Evolutionary conservation across 139 green algal species (phyloP).

Genomic region (Picochlorum sp.): DNA sequence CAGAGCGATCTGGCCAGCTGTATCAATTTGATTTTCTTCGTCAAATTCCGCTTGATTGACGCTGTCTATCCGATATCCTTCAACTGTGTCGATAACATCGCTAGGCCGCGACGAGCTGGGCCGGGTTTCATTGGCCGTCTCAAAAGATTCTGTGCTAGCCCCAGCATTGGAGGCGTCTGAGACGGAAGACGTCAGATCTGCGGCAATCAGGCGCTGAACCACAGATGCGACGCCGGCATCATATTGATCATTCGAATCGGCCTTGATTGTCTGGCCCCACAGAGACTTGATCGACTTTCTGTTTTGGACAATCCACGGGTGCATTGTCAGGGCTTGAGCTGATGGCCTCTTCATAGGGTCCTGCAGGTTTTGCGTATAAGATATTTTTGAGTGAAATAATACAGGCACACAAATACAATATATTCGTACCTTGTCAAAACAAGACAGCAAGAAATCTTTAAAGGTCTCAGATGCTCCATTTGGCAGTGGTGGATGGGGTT

Average conservation of each 20-base stretch:
- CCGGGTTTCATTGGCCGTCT: not conserved
- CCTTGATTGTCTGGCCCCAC: slow-evolving; percentile 37
- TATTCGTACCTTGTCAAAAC: slow-evolving; percentile 78
- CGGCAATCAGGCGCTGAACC: not conserved
- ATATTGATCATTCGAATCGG: not conserved
- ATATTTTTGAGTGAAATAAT: not conserved
- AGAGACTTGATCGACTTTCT: slow-evolving; percentile 53
- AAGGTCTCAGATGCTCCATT: slow-evolving; percentile 52
- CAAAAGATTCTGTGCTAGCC: not conserved
- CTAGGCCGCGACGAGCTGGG: no score
- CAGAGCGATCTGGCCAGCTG: no score
- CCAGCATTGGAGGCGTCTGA: not conserved
- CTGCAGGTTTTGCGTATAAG: slow-evolving; percentile 31
- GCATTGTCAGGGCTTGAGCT: slow-evolving; percentile 68
- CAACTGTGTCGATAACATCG: no score
- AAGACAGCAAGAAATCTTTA: slow-evolving; percentile 81
- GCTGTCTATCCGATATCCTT: no score
- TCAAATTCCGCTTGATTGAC: no score
- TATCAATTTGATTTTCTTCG: no score
- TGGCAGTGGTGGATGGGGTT: slow-evolving; percentile 76
- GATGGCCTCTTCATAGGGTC: slow-evolving; percentile 66
- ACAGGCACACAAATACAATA: slow-evolving; percentile 4
- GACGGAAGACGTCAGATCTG: not conserved
- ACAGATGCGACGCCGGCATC: not conserved
- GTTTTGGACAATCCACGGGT: slow-evolving; percentile 77